These are phyloP conservation scores for Plasmodium inui DNA, from an alignment of 169 alveolate species.

Conservation along the genomic window DNA sequence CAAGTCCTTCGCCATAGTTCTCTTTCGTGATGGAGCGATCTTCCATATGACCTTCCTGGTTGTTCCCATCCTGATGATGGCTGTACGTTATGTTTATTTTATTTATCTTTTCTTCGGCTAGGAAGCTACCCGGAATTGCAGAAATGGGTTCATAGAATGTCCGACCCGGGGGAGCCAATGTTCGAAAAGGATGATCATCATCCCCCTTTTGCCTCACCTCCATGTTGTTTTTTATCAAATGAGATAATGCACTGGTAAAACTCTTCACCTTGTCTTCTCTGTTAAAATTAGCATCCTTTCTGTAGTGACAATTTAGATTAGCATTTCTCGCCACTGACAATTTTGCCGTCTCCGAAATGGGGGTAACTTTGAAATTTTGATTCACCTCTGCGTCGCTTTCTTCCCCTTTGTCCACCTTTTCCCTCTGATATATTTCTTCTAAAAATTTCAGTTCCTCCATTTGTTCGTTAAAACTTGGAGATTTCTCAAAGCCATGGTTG, in stretches of 20 bases:
- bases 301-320: not conserved
- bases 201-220: not conserved
- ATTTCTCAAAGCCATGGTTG: not conserved
- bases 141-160: not conserved
- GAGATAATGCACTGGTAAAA: not conserved
- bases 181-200: not conserved
- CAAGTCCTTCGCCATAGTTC: not conserved
- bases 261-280: not conserved
- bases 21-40: not conserved
- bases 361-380: not conserved
- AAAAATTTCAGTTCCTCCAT: constrained; percentile 4
- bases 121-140: not conserved
- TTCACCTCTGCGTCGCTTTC: not conserved
- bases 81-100: constrained; percentile 22
- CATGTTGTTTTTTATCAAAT: not conserved
- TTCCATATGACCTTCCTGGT: not conserved
- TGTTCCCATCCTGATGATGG: not conserved
- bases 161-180: not conserved
- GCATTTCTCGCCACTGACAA: not conserved
- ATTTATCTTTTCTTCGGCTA: not conserved
- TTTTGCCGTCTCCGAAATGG: not conserved
- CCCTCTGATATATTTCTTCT: constrained; percentile 10
- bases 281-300: not conserved
- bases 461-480: not conserved
- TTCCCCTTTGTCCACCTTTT: not conserved